Evolutionary conservation across 2,329 filamentous ascomycete species (phyloP).

Genomic region (Arthrobotrys sinensis): DNA sequence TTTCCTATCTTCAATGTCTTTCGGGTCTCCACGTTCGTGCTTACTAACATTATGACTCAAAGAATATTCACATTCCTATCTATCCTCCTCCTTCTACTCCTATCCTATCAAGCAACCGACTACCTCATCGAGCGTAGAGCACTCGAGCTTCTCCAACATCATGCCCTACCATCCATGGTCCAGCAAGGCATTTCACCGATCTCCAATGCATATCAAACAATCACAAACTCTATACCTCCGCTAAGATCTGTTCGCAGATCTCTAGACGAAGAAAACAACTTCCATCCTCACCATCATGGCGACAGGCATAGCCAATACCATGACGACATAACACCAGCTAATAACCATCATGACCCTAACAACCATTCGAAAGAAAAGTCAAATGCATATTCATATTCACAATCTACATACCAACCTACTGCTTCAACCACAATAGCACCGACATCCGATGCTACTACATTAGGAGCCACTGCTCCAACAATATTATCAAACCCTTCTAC

Average conservation of each 20-base stretch:
- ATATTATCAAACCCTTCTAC: constrained; percentile 27
- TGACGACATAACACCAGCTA: constrained; percentile 19
- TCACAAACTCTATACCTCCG: constrained; percentile 46
- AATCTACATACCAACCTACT: constrained; percentile 31
- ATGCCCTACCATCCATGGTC: constrained; percentile 57
- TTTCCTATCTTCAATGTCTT: neutral
- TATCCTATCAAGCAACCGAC: constrained; percentile 60
- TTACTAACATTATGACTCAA: constrained; percentile 16
- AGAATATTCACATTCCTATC: constrained; percentile 61
- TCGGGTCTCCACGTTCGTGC: neutral
- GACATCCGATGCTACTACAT: constrained; percentile 27
- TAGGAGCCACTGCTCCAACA: constrained; percentile 15
- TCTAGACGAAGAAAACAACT: constrained; percentile 48
- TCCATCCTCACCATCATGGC: constrained; percentile 32
- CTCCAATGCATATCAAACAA: constrained; percentile 56
- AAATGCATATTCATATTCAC: constrained; percentile 22
- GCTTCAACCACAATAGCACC: constrained; percentile 8
- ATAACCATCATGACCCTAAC: constrained; percentile 14
- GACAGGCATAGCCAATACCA: constrained; percentile 10
- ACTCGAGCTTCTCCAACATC: constrained; percentile 57
- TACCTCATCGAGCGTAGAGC: constrained; percentile 59
- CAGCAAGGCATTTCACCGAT: constrained; percentile 55
- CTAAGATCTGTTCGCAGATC: constrained; percentile 7
- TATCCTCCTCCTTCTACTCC: constrained; percentile 51
- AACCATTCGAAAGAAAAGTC: constrained; percentile 24